These are phyloP conservation scores for Hypoxylon sp. DNA, from an alignment of 2,329 filamentous ascomycete species.

Conservation along the genomic window DNA sequence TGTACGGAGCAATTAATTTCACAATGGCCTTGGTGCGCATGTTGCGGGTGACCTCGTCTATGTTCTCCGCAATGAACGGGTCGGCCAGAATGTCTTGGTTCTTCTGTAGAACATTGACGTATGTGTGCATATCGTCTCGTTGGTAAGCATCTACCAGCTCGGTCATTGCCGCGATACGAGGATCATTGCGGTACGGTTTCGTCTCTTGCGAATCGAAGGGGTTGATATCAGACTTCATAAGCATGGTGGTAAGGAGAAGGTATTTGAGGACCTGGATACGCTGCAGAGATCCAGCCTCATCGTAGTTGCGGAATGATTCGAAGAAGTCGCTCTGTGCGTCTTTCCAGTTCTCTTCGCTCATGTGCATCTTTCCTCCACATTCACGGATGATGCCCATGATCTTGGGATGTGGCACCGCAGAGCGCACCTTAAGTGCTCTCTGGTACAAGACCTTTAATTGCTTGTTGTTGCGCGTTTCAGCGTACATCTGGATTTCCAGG, in stretches of 20 bases:
- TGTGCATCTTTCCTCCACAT: conserved; percentile 99
- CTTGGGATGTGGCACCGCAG: conserved; percentile 97
- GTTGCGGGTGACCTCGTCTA: conserved; percentile 97
- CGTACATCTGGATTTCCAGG: conserved; percentile 98
- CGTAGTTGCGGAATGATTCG: conserved; percentile 98
- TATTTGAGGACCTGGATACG: conserved; percentile 98
- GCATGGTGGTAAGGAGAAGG: conserved; percentile 94
- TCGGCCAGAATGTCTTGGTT: conserved; percentile 93
- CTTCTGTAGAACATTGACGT: conserved; percentile 87
- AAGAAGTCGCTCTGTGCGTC: conserved; percentile 98
- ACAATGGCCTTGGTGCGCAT: conserved; percentile 97
- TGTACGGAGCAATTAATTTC: conserved; percentile 95
- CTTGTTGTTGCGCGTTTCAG: conserved; percentile 97
- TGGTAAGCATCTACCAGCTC: conserved; percentile 97
- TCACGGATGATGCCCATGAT: conserved; percentile 99
- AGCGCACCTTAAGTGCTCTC: conserved; percentile 89
- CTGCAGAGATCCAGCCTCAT: conserved; percentile 96
- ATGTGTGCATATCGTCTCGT: conserved; percentile 91
- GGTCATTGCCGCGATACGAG: conserved; percentile 96
- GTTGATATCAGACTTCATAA: conserved; percentile 99
- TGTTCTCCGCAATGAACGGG: conserved; percentile 98
- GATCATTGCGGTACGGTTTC: conserved; percentile 96
- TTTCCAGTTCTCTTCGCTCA: conserved; percentile 99
- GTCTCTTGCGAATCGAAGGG: conserved; percentile 99
- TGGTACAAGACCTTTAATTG: conserved; percentile 94